Percentiles rank a stretch among this genome's conserved stretches.
phyloP scores from a whole-genome alignment of 2,329 filamentous ascomycete genomes.

The Xylariaceae sp. region DNA sequence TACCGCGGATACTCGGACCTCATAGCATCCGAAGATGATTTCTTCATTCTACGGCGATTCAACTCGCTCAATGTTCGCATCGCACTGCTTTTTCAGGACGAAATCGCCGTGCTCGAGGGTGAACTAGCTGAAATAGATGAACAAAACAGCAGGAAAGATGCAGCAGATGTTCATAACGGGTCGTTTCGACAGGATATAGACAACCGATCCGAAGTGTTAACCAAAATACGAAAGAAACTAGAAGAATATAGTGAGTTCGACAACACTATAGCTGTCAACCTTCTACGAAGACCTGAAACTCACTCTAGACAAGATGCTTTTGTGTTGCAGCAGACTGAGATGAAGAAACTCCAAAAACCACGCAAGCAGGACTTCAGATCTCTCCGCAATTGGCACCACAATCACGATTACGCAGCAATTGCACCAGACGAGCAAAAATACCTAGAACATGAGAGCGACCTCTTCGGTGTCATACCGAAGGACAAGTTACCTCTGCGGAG shows the following conservation, averaged over 20 bases:
- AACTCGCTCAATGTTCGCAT: slow-evolving; percentile 29
- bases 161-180: slow-evolving; percentile 25
- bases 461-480: slow-evolving; percentile 16
- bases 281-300: neutral
- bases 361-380: slow-evolving; percentile 23
- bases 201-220: slow-evolving; percentile 15
- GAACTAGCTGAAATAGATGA: slow-evolving; percentile 27
- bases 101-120: slow-evolving; percentile 30
- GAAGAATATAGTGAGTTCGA: slow-evolving; percentile 26
- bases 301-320: slow-evolving; percentile 10
- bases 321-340: slow-evolving; percentile 21
- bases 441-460: slow-evolving; percentile 19
- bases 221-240: slow-evolving; percentile 17
- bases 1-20: slow-evolving; percentile 29
- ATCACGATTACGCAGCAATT: slow-evolving; percentile 16
- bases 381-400: slow-evolving; percentile 23
- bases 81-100: slow-evolving; percentile 33
- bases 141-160: slow-evolving; percentile 15
- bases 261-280: too few species aligned
- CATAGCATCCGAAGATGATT: slow-evolving; percentile 29
- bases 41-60: slow-evolving; percentile 33
- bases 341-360: slow-evolving; percentile 14
- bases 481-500: slow-evolving; percentile 11
- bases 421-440: slow-evolving; percentile 13
- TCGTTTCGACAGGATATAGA: slow-evolving; percentile 23